Percentiles rank a stretch among this genome's conserved stretches.
phyloP scores from a whole-genome alignment of 2,329 filamentous ascomycete genomes.

The Phaeophleospora eucalypticola region DNA sequence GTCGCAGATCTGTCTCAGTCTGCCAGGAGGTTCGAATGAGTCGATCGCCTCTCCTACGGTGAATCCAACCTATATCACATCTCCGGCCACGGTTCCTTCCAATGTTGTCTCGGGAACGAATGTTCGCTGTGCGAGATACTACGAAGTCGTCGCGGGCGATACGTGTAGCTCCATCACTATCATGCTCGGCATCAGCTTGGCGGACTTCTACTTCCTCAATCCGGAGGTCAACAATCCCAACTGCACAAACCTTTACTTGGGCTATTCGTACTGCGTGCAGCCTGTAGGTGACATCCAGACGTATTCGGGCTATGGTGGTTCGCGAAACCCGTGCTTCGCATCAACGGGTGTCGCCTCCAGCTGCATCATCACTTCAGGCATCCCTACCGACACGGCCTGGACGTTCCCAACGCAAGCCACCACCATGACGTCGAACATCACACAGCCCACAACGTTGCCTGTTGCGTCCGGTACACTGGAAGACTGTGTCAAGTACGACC shows the following conservation, averaged over 20 bases:
- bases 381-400: no score
- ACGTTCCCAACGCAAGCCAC: no score
- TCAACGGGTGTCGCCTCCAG: no score
- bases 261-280: not conserved
- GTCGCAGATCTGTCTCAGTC: not conserved
- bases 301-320: not conserved
- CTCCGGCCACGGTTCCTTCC: no score
- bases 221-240: not conserved
- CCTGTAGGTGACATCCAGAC: not conserved
- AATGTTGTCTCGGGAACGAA: not conserved
- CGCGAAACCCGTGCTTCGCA: no score
- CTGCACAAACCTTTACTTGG: not conserved
- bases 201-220: not conserved
- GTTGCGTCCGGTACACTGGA: no score
- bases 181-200: not conserved
- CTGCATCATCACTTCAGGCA: no score
- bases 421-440: no score
- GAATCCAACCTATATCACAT: no score
- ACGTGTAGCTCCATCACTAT: not conserved
- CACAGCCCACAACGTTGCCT: no score
- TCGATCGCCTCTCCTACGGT: not conserved
- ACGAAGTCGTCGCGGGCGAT: not conserved
- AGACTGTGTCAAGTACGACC: no score
- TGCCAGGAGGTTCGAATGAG: not conserved
- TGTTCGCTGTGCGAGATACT: not conserved